These are phyloP conservation scores for Hapsidospora chrysogenum DNA, from an alignment of 495 filamentous ascomycete species.

Conservation along the genomic window DNA sequence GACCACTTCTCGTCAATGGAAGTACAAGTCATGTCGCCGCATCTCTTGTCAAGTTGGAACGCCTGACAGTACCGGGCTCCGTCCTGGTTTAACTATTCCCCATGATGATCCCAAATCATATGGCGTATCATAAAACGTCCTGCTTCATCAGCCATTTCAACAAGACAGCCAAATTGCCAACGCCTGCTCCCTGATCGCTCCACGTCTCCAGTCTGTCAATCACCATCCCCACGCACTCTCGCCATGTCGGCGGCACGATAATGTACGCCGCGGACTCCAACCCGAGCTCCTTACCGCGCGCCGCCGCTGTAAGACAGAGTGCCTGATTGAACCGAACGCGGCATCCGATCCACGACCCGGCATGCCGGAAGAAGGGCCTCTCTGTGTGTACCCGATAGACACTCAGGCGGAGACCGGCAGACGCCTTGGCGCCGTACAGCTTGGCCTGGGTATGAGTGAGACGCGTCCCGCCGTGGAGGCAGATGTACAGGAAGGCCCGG, in stretches of 20 bases:
- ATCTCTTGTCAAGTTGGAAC: too few species aligned
- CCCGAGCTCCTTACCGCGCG: neutral
- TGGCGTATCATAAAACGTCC: too few species aligned
- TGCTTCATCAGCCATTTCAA: neutral
- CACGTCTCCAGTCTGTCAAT: slow-evolving; percentile 1
- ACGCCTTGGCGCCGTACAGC: slow-evolving; percentile 1
- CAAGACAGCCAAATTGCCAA: neutral
- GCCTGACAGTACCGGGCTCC: too few species aligned
- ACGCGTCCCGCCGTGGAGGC: neutral
- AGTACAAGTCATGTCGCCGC: too few species aligned
- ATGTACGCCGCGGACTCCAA: slow-evolving; percentile 1
- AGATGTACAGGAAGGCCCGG: slow-evolving; percentile 1
- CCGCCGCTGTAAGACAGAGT: neutral
- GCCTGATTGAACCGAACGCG: slow-evolving; percentile 1
- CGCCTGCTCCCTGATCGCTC: slow-evolving; percentile 1
- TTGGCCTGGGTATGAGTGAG: slow-evolving; percentile 1
- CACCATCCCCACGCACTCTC: slow-evolving; percentile 1
- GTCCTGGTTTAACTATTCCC: too few species aligned
- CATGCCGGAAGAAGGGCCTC: slow-evolving; percentile 1
- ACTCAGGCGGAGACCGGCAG: neutral
- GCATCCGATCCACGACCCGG: slow-evolving; percentile 1
- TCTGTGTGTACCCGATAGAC: slow-evolving; percentile 1
- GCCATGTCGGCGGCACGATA: neutral
- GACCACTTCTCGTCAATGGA: too few species aligned
- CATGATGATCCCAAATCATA: too few species aligned